These are phyloP conservation scores for Ilyonectria destructans DNA, from an alignment of 2,329 filamentous ascomycete species.

Conservation along the genomic window DNA sequence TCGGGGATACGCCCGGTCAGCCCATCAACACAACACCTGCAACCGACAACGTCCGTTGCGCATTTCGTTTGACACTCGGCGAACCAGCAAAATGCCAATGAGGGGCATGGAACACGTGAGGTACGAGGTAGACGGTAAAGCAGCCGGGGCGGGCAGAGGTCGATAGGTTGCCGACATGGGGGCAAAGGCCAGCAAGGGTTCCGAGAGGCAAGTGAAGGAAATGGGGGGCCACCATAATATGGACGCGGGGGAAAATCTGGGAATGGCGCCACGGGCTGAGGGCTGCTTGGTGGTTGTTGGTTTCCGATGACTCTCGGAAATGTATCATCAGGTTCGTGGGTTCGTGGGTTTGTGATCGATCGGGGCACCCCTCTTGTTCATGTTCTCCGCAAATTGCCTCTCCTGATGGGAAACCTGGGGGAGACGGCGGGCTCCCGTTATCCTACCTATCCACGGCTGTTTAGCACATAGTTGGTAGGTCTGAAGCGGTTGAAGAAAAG, in stretches of 20 bases:
- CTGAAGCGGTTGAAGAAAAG: neutral
- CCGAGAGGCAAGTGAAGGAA: neutral
- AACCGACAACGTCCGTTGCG: slow-evolving; percentile 23
- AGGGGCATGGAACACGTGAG: slow-evolving; percentile 19
- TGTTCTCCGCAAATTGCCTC: slow-evolving; percentile 23
- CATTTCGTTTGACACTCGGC: neutral
- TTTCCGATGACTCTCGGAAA: slow-evolving; percentile 13
- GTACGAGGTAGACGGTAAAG: neutral
- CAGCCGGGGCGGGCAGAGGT: slow-evolving; percentile 2
- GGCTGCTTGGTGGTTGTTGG: slow-evolving; percentile 17
- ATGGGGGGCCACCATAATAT: neutral
- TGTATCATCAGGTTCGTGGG: slow-evolving; percentile 27
- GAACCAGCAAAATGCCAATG: neutral
- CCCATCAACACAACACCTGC: slow-evolving; percentile 30
- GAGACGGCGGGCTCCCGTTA: slow-evolving; percentile 18
- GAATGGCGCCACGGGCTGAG: slow-evolving; percentile 26
- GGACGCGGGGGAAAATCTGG: slow-evolving; percentile 19
- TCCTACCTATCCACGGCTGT: neutral
- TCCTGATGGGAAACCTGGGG: slow-evolving; percentile 29
- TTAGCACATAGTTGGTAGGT: neutral
- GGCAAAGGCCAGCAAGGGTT: slow-evolving; percentile 5
- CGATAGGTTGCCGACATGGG: slow-evolving; percentile 16
- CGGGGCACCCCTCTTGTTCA: slow-evolving; percentile 28
- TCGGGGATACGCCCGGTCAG: slow-evolving; percentile 23
- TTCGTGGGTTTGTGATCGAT: slow-evolving; percentile 27